Evolutionary conservation across 176 grass and related monocot species (phyloP), one percentile per base, ranked within the genome.

Genomic region (Musa acuminata): DNA sequence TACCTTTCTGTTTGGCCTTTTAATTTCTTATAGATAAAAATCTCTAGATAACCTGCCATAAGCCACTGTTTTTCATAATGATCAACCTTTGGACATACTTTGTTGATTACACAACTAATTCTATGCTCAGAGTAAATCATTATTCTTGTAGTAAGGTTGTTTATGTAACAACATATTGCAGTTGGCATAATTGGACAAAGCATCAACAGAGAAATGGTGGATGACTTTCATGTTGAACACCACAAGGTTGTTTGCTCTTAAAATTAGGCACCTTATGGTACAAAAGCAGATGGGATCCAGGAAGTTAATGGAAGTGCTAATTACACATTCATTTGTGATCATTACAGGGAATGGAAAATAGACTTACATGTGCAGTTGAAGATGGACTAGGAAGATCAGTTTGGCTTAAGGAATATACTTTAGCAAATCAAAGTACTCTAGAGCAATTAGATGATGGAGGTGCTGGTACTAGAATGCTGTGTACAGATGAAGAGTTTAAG

Each of bases 331-430:
- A 55, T 84, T 86, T 88, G 69, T 79, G 73, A 73, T 87, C 77
- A 84, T 83, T 87, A 78, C 88, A 88, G 84, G 90, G 88, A 76
- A 81, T 83, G 72, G 82, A 93, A 35, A 80, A 93, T 83, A 85
- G 87, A 89, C 74, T 91, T 83, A 80, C 51, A 19, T 88, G 78
- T 78, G 82, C 75, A 55, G 83, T 79, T 89, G 82, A 82, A 64
- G 75, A 35, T 84, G 78, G 72, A 22, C 68, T 86, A 62, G 58
- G 50, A 50, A 74, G 77, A 64, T 87, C 84, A 88, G 60, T 79
- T 80, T 93, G 85, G 87, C 80, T 88, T 80, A 72, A 64, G 76
- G 85, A 72, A 83, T 90, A 90, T 97, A 75, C 87, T 53, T 79
- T 83, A 66, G 94, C 83, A 90, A 93, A 97, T 76, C 85, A 80